Evolutionary conservation across 2,329 filamentous ascomycete species (phyloP).

Genomic region (Thyridium curvatum): DNA sequence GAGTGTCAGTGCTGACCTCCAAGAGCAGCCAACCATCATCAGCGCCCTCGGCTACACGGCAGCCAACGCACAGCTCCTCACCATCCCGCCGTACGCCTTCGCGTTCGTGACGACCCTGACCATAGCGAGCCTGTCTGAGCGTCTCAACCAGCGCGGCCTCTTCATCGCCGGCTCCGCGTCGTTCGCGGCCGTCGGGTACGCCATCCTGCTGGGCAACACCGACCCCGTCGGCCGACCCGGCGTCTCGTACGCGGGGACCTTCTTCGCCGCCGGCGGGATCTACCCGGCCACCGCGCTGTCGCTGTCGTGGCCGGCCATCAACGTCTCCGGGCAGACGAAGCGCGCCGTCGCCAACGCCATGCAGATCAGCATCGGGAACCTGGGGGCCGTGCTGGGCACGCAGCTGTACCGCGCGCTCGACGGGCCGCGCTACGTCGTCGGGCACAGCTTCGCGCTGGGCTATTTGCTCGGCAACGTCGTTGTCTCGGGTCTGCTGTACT

Average conservation of each 20-base stretch:
- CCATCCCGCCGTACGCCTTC: constrained; percentile 58
- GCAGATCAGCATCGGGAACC: constrained; percentile 66
- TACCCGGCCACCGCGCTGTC: constrained; percentile 59
- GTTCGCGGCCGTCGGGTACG: constrained; percentile 56
- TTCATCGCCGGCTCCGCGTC: constrained; percentile 54
- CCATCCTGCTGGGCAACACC: constrained; percentile 48
- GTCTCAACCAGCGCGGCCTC: constrained; percentile 47
- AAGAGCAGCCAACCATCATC: constrained; percentile 42
- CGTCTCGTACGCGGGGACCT: constrained; percentile 53
- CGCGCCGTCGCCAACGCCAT: constrained; percentile 62
- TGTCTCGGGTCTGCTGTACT: constrained; percentile 46
- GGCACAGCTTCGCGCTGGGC: constrained; percentile 59
- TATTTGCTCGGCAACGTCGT: constrained; percentile 55
- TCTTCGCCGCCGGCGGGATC: constrained; percentile 60
- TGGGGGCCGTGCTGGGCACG: constrained; percentile 63
- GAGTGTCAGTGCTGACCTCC: constrained; percentile 2
- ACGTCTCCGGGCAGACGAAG: constrained; percentile 66
- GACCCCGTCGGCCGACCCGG: constrained; percentile 41
- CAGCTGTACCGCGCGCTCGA: constrained; percentile 59
- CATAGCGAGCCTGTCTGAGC: constrained; percentile 56
- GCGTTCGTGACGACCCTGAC: constrained; percentile 53
- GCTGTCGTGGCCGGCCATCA: constrained; percentile 65
- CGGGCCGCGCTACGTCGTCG: constrained; percentile 57
- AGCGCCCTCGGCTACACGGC: constrained; percentile 45
- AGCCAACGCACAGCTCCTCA: constrained; percentile 49